Evolutionary conservation across 2,329 filamentous ascomycete species (phyloP), one percentile per base, ranked within the genome.

Genomic region (Fusarium nurragi): DNA sequence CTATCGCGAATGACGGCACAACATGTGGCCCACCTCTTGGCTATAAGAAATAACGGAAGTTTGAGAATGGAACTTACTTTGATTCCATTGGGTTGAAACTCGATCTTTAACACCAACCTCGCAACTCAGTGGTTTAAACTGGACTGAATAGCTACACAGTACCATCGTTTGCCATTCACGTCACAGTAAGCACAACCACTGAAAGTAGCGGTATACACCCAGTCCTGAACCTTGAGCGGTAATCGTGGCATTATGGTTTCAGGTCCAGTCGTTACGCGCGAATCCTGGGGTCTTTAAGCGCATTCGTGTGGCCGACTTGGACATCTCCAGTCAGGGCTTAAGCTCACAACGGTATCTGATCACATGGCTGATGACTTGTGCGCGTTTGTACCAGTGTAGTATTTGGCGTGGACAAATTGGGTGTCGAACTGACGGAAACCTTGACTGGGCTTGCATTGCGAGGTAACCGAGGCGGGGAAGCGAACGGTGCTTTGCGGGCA

Each of bases 291-390:
- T 14, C 16, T 21, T 26, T 14, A 19, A 38, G 34, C 34, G 32
- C 23, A 48, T 22, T 22, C 18, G n/a, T 12, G 41, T 39, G 25
- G 36, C 16, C 12, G 28, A 13, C 16, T 16, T 39, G 37, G 26
- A 47, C 19, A n/a, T 14, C 8, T 22, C 22, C 22, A 48, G 45
- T 32, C 7, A 19, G 23, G 19, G 34, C 36, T 47, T 9, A n/a
- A n/a, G 11, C 12, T 26, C 32, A 48, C 16, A n/a, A 26, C 26
- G 45, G 23, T 25, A 21, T 21, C 34, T 54, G 51, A 54, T 47
- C 51, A 54, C 43, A 54, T 47, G 43, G 34, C 9, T 25, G 28
- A 23, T 23, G 22, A 30, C 36, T 32, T 54, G 43, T 47, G 51
- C 51, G 41, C 21, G 26, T 54, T 39, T 36, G 23, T 23, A 45